Base-by-base conservation (phyloP, 192 early-diverging fungal species). In the Lobosporangium transversale region DNA sequence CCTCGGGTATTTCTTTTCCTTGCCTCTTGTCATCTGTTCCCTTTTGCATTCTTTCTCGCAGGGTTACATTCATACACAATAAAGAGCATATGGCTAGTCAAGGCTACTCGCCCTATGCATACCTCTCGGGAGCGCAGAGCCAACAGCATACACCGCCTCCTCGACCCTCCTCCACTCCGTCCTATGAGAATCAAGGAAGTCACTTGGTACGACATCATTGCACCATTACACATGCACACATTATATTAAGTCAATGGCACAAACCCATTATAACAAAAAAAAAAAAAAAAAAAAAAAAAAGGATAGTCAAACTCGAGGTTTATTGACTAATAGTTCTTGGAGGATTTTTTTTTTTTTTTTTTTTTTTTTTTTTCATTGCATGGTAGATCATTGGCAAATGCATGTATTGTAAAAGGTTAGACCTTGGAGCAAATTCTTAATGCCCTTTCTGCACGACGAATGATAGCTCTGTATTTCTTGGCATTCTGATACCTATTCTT, bases 391-490 rank as follows among this genome's bases (percentile, higher is more conserved):
- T 79, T 74, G 88, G 88, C 29, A 85, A 81, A 58, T 90, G 89
- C 74, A 84, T 89, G 80, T 90, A 84, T 48, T 90, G 89, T 49
- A 81, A 85, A 53, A 83, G 84, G 86, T 83, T 80, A 62, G n/a
- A n/a, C n/a, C n/a, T n/a, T n/a, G n/a, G n/a, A n/a, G n/a, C n/a
- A n/a, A n/a, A n/a, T n/a, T n/a, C n/a, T n/a, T n/a, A n/a, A n/a
- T n/a, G n/a, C n/a, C n/a, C n/a, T n/a, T n/a, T n/a, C n/a, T n/a
- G n/a, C n/a, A n/a, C n/a, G n/a, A n/a, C n/a, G n/a, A n/a, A n/a
- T n/a, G n/a, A n/a, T n/a, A n/a, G n/a, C n/a, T n/a, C n/a, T n/a
- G n/a, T n/a, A n/a, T n/a, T n/a, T n/a, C n/a, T n/a, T n/a, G n/a
- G n/a, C n/a, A n/a, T n/a, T n/a, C n/a, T n/a, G n/a, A n/a, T n/a